These are phyloP conservation scores for Gastrolobium bilobum DNA, from an alignment of 306 rosid genomes.

Conservation along the genomic window DNA sequence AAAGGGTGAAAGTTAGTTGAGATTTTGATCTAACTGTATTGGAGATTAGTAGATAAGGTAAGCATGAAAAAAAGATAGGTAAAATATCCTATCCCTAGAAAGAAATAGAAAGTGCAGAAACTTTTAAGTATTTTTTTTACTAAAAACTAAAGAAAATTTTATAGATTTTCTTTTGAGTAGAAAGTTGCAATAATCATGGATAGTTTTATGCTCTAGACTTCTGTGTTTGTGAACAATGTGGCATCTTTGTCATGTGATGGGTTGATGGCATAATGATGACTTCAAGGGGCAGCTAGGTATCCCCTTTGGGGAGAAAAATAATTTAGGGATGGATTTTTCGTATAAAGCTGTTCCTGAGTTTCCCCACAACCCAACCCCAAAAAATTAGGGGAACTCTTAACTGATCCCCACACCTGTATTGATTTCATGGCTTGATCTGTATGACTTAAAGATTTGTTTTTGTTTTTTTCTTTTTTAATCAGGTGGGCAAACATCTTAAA, in stretches of 20 bases:
- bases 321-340: background rate
- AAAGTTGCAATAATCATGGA: background rate
- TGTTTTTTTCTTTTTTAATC: conserved; percentile 27
- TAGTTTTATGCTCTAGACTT: background rate
- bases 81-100: background rate
- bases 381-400: background rate
- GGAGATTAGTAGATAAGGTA: too few species aligned
- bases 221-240: background rate
- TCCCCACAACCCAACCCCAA: background rate
- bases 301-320: background rate
- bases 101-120: background rate
- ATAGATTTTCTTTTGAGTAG: background rate
- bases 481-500: conserved; percentile 94
- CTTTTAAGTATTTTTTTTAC: background rate
- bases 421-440: conserved; percentile 27
- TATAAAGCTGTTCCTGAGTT: background rate
- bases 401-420: conserved; percentile 15
- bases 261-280: conserved; percentile 23
- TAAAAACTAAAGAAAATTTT: background rate
- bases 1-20: too few species aligned
- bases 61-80: too few species aligned
- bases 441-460: conserved; percentile 30
- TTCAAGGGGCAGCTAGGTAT: conserved; percentile 9
- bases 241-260: conserved; percentile 6
- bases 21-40: too few species aligned